These are phyloP conservation scores for Physcomitrium patens DNA, from an alignment of 225 moss, liverwort and hornwort genomes.

Conservation along the genomic window DNA sequence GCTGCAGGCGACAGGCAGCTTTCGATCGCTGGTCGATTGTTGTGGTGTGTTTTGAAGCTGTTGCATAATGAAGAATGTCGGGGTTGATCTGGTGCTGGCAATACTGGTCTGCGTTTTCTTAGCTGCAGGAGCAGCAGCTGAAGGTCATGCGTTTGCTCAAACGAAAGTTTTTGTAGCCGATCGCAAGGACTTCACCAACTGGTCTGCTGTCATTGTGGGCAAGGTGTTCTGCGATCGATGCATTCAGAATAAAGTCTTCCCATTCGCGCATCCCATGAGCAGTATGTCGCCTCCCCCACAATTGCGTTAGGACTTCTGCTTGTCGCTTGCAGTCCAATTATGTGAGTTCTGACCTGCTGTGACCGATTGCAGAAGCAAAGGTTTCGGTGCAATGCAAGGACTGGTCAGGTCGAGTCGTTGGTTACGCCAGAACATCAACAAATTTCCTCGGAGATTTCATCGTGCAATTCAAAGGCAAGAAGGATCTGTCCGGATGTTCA, in stretches of 20 bases:
- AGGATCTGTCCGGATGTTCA: conserved; percentile 43
- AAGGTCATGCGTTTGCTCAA: background rate
- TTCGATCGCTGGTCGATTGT: too few relatives aligned
- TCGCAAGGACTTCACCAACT: conserved; percentile 27
- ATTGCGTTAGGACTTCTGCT: background rate
- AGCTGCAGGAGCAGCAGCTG: conserved; percentile 8
- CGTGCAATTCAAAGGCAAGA: conserved; percentile 39
- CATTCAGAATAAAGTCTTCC: conserved; percentile 47
- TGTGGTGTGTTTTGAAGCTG: too few relatives aligned
- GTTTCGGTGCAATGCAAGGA: conserved; percentile 45
- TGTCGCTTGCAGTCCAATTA: background rate
- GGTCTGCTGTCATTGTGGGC: conserved; percentile 54
- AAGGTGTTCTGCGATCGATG: conserved; percentile 62
- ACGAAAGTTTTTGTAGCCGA: background rate
- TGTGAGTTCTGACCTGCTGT: background rate
- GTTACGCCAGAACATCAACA: conserved; percentile 37
- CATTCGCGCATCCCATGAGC: conserved; percentile 43
- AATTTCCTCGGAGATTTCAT: conserved; percentile 44
- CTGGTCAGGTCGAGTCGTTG: conserved; percentile 33
- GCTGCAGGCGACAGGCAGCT: too few relatives aligned
- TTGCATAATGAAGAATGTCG: conserved; percentile 5
- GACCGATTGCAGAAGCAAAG: conserved; percentile 40
- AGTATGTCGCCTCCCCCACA: conserved; percentile 15
- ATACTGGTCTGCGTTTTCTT: background rate
- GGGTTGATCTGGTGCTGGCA: background rate